phyloP scores from a whole-genome alignment of 192 early-diverging fungal genomes.

The Umbelopsis ramanniana region DNA sequence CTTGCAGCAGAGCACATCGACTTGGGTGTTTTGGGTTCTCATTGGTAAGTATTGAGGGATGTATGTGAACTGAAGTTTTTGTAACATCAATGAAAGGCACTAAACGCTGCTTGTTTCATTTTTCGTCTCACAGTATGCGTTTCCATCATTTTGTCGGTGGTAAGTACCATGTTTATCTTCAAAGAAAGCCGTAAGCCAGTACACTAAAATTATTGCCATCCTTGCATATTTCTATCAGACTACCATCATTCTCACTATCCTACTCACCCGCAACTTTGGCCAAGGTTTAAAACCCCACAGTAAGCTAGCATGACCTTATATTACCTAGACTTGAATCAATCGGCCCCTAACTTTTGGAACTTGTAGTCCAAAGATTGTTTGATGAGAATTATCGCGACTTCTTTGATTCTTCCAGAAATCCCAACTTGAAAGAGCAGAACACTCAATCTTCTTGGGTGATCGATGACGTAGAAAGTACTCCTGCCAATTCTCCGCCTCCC shows the following conservation, averaged over 20 bases:
- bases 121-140: slow-evolving; percentile 19
- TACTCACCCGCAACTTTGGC: slow-evolving; percentile 27
- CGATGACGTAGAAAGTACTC: slow-evolving; percentile 14
- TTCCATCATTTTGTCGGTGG: slow-evolving; percentile 25
- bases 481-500: background rate
- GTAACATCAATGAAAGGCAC: background rate
- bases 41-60: slow-evolving; percentile 14
- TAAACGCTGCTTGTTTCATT: background rate
- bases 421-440: background rate
- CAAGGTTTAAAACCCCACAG: slow-evolving; percentile 33
- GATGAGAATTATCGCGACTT: slow-evolving; percentile 21
- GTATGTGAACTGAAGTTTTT: background rate
- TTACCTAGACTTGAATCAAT: background rate
- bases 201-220: background rate
- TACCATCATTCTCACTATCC: slow-evolving; percentile 17
- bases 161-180: background rate
- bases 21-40: slow-evolving; percentile 33
- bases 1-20: slow-evolving; percentile 24
- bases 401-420: slow-evolving; percentile 9
- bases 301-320: slow-evolving; percentile 12
- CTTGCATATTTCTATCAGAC: background rate
- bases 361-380: slow-evolving; percentile 13
- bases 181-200: background rate
- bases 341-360: background rate
- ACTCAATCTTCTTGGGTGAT: slow-evolving; percentile 4